A percentile compares a stretch with the other conserved stretches of the same genome.
phyloP scores from a whole-genome alignment of 2,329 filamentous ascomycete species.

The Grosmannia clavigera region DNA sequence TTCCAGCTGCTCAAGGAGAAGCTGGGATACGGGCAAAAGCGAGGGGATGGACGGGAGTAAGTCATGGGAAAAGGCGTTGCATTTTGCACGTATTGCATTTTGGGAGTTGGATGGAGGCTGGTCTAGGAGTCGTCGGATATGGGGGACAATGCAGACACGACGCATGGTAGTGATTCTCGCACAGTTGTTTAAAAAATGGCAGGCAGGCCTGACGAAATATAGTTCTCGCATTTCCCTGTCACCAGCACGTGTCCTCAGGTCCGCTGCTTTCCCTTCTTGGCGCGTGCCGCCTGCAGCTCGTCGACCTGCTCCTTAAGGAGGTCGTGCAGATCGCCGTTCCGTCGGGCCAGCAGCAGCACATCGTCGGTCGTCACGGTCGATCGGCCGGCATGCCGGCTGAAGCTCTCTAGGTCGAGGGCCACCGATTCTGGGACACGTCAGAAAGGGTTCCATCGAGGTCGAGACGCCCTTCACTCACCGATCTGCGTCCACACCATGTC shows the following conservation, averaged over 20 bases:
- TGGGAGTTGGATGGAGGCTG: neutral
- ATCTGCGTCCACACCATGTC: slow-evolving; percentile 84
- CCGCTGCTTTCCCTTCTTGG: slow-evolving; percentile 21
- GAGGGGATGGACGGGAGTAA: neutral
- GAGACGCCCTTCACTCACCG: slow-evolving; percentile 35
- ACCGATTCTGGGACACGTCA: slow-evolving; percentile 33
- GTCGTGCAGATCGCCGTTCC: slow-evolving; percentile 72
- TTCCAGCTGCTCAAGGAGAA: slow-evolving; percentile 14
- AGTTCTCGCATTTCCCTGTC: neutral
- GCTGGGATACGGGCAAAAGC: slow-evolving; percentile 10
- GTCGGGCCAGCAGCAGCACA: slow-evolving; percentile 72
- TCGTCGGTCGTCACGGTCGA: slow-evolving; percentile 74
- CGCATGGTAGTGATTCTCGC: neutral
- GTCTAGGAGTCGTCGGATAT: no score
- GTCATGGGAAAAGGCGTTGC: neutral
- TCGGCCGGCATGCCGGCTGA: slow-evolving; percentile 65
- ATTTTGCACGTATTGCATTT: no score
- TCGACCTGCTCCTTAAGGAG: slow-evolving; percentile 63
- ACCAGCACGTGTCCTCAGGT: neutral
- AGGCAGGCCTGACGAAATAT: neutral
- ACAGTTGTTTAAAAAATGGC: neutral
- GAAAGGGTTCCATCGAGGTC: no score
- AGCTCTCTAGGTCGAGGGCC: slow-evolving; percentile 42
- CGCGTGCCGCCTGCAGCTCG: slow-evolving; percentile 33
- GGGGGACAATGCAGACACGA: neutral